A percentile compares a stretch with the other conserved stretches of the same genome.
Evolutionary conservation across 1,284 basidiomycete species (phyloP).

Genomic region (Ustilago nuda): DNA sequence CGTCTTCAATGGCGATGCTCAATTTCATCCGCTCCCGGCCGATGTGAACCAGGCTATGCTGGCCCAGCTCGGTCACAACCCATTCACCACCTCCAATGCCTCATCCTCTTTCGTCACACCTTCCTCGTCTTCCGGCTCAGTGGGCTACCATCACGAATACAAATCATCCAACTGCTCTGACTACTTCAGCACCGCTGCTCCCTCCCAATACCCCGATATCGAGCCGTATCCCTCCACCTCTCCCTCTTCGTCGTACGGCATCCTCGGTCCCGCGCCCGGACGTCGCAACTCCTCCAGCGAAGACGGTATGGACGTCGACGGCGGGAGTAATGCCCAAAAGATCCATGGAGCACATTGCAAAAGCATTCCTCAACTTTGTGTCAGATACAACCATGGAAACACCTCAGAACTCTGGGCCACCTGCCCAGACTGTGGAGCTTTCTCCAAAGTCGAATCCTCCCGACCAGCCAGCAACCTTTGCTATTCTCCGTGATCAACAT

Average conservation of each 20-base stretch:
- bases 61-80: constrained; percentile 41
- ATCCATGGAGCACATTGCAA: constrained; percentile 57
- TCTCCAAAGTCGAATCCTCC: constrained; percentile 38
- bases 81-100: constrained; percentile 12
- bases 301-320: constrained; percentile 45
- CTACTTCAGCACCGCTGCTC: constrained; percentile 30
- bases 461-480: constrained; percentile 32
- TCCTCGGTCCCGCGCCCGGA: constrained; percentile 38
- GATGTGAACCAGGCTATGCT: constrained; percentile 54
- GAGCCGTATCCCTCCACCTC: constrained; percentile 36
- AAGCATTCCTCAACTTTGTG: constrained; percentile 61
- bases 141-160: constrained; percentile 28
- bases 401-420: constrained; percentile 59
- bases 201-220: constrained; percentile 27
- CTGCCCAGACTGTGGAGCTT: constrained; percentile 54
- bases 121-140: constrained; percentile 24
- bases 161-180: constrained; percentile 30
- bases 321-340: not conserved
- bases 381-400: constrained; percentile 48
- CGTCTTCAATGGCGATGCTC: constrained; percentile 38
- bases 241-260: constrained; percentile 32
- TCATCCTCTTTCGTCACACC: constrained; percentile 21
- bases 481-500: constrained; percentile 40
- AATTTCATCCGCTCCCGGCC: constrained; percentile 54
- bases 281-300: constrained; percentile 11